Base-by-base conservation (phyloP, 2,329 filamentous ascomycete species). In the Colletotrichum phormii region DNA sequence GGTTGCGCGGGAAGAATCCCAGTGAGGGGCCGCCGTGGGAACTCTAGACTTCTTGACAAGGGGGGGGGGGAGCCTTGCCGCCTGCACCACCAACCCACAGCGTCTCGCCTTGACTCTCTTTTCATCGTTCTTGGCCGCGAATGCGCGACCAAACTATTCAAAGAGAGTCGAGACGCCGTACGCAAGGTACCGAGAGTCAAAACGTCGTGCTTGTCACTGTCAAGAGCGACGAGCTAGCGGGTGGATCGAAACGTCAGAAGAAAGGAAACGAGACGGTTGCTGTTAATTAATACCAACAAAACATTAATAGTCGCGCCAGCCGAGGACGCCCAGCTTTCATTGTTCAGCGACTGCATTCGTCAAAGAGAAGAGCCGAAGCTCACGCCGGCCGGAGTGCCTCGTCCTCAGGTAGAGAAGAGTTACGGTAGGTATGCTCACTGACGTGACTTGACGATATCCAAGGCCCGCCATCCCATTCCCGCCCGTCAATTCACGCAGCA, bases 1-100 rank as follows among this genome's bases (percentile, higher is more conserved):
- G 70, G 66, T 37, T 64, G 29, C 35, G 66, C 65, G 70, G 70
- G 70, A 49, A 69, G 31, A 53, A 42, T 51, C 26, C 26, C 70
- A 49, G 66, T 42, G 70, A 72, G 70, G 70, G 70, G 70, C 66
- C 66, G 66, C 35, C 46, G 26, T 63, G 46, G 33, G 37, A 15
- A 59, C 53, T 63, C 18, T 49, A 49, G 42, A 42, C 37, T 42
- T 42, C 37, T 42, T 42, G 37, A 8, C 60, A 70, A 49, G 70
- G 66, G 60, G 24, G 18, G 9, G 18, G 24, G 18, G 9, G 18
- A 7, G 18, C 37, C 15, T 42, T 42, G 37, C 37, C 37, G 37
- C 37, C 15, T 42, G 37, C 37, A 42, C 37, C 13, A 42, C 37
- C 15, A 42, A 22, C 60, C 59, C 60, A 66, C 26, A 70, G 54